phyloP scores from a whole-genome alignment of 2,329 filamentous ascomycete species.

The Fusarium buxicola region DNA sequence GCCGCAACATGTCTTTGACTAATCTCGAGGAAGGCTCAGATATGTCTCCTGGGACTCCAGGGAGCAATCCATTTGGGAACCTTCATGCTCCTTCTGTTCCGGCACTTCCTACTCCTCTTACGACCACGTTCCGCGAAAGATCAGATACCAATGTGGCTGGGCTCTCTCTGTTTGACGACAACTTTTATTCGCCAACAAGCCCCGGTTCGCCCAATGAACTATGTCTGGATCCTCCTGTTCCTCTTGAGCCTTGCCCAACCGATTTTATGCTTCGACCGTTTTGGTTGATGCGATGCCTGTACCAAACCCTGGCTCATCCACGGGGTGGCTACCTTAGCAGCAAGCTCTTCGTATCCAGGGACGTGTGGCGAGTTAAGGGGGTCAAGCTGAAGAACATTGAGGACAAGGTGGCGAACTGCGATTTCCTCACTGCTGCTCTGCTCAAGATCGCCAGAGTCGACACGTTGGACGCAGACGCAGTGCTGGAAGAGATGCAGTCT shows the following conservation, averaged over 20 bases:
- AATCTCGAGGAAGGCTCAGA: constrained; percentile 72
- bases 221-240: constrained; percentile 74
- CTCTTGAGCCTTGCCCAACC: constrained; percentile 91
- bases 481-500: constrained; percentile 93
- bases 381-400: constrained; percentile 93
- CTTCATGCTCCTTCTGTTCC: constrained; percentile 65
- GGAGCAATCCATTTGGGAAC: constrained; percentile 73
- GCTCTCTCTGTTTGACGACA: constrained; percentile 84
- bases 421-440: constrained; percentile 88
- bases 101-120: constrained; percentile 74
- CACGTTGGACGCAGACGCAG: constrained; percentile 88
- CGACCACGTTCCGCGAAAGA: constrained; percentile 70
- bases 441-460: constrained; percentile 86
- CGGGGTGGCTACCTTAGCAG: constrained; percentile 92
- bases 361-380: constrained; percentile 93
- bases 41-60: constrained; percentile 78
- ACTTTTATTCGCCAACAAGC: constrained; percentile 76
- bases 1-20: constrained; percentile 77
- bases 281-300: constrained; percentile 96
- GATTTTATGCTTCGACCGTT: constrained; percentile 93
- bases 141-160: constrained; percentile 69
- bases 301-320: constrained; percentile 91
- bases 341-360: constrained; percentile 89
- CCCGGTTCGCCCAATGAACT: constrained; percentile 74
- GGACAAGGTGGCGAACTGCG: constrained; percentile 93